Conservation (phyloP, 2,329 filamentous ascomycete species). For the Alternaria hordeiaustralica region DNA sequence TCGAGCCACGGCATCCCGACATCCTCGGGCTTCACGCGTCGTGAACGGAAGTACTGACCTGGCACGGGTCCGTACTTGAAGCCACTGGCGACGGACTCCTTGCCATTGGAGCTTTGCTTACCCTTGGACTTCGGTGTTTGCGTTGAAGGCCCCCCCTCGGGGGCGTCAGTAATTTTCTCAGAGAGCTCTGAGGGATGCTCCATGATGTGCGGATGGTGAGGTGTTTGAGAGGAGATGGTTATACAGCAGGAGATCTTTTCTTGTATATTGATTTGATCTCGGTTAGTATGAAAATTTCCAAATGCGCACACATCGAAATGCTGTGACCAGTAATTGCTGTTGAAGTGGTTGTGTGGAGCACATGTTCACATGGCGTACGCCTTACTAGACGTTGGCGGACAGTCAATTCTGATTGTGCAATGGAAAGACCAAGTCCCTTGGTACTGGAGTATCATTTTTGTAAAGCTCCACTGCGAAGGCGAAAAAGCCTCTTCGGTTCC, state of each 20-base stretch:
- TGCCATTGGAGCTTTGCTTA: background rate
- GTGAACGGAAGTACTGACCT: conserved; percentile 68
- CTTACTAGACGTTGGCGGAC: background rate
- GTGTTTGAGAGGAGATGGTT: background rate
- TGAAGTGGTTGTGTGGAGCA: background rate
- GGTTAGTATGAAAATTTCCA: background rate
- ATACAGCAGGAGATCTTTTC: background rate
- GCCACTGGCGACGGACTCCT: conserved; percentile 12
- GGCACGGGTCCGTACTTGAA: conserved; percentile 13
- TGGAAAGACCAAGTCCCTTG: background rate
- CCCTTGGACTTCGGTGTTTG: conserved; percentile 10
- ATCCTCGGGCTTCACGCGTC: conserved; percentile 73
- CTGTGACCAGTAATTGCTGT: background rate
- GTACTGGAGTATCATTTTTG: background rate
- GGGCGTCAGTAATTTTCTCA: background rate
- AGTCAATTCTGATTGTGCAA: background rate
- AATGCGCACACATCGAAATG: background rate
- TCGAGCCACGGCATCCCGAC: conserved; percentile 78
- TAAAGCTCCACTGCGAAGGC: background rate
- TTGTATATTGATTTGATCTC: background rate
- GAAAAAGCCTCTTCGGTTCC: background rate
- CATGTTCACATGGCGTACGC: background rate
- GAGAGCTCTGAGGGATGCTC: background rate
- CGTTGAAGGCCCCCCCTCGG: background rate
- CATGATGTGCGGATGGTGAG: background rate